These are phyloP conservation scores for Cornus controversa DNA, from an alignment of 148 eudicot genomes.

Conservation along the genomic window DNA sequence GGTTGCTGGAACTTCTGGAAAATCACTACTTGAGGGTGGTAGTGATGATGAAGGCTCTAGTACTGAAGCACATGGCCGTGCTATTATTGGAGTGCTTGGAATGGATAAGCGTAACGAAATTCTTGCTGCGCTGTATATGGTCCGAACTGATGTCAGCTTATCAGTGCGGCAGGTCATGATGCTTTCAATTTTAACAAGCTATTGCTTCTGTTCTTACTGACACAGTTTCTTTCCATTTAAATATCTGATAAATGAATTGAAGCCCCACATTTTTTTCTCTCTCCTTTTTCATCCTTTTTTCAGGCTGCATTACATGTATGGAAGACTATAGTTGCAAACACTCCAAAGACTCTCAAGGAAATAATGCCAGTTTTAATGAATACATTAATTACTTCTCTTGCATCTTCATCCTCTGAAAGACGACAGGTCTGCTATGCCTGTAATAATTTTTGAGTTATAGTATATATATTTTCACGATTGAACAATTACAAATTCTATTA, in stretches of 20 bases:
- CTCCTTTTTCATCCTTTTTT: background rate
- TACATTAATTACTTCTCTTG: conserved; percentile 85
- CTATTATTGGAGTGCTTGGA: conserved; percentile 94
- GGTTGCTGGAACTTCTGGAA: conserved; percentile 99
- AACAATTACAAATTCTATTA: background rate
- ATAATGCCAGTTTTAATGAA: conserved; percentile 98
- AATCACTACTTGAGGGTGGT: conserved; percentile 98
- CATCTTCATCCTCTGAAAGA: conserved; percentile 92
- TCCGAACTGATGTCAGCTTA: conserved; percentile 92
- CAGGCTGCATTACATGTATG: conserved; percentile 99
- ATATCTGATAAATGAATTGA: background rate
- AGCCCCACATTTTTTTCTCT: conserved; percentile 4
- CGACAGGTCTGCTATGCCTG: conserved; percentile 63
- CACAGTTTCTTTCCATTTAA: background rate
- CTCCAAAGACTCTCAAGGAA: conserved; percentile 95
- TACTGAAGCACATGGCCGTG: conserved; percentile 99
- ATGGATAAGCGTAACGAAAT: conserved; percentile 94
- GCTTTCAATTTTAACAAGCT: background rate
- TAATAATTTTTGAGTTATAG: background rate
- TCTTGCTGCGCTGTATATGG: conserved; percentile 98
- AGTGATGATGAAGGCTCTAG: conserved; percentile 99
- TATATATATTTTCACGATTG: background rate
- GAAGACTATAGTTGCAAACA: conserved; percentile 97
- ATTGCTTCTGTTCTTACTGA: background rate
- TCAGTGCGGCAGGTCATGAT: conserved; percentile 88